phyloP scores from a whole-genome alignment of 192 early-diverging fungal species.

The Backusella liffmaniae region DNA sequence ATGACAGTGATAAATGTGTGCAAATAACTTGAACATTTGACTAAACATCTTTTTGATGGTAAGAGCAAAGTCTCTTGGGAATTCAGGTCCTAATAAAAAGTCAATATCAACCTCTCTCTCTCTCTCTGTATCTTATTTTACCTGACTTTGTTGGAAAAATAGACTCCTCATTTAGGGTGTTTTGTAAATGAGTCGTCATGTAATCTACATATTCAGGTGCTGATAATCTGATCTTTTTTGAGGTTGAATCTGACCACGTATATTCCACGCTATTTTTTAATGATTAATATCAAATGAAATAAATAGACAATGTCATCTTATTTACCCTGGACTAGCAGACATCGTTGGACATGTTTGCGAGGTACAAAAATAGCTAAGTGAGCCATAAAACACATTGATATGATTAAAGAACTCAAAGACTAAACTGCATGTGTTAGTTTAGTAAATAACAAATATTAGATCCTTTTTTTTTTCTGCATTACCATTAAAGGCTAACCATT shows the following conservation, averaged over 20 bases:
- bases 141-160: conserved; percentile 93
- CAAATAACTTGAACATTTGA: conserved; percentile 87
- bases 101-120: no score
- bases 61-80: conserved; percentile 74
- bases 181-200: conserved; percentile 85
- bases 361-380: conserved; percentile 88
- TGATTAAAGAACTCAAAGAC: conserved; percentile 94
- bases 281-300: no score
- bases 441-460: not conserved
- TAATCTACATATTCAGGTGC: conserved; percentile 97
- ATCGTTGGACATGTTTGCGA: conserved; percentile 77
- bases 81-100: conserved; percentile 63
- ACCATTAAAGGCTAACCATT: conserved; percentile 90
- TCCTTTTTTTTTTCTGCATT: conserved; percentile 3
- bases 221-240: conserved; percentile 78
- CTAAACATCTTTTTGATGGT: conserved; percentile 75
- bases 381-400: conserved; percentile 87
- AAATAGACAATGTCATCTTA: no score
- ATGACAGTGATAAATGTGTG: conserved; percentile 92
- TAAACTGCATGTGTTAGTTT: conserved; percentile 20
- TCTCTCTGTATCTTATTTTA: conserved; percentile 19
- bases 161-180: conserved; percentile 82
- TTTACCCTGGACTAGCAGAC: conserved; percentile 77
- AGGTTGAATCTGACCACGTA: conserved; percentile 86
- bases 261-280: conserved; percentile 66